Evolutionary conservation across 495 filamentous ascomycete genomes (phyloP).

Genomic region (Sordaria brevicollis): DNA sequence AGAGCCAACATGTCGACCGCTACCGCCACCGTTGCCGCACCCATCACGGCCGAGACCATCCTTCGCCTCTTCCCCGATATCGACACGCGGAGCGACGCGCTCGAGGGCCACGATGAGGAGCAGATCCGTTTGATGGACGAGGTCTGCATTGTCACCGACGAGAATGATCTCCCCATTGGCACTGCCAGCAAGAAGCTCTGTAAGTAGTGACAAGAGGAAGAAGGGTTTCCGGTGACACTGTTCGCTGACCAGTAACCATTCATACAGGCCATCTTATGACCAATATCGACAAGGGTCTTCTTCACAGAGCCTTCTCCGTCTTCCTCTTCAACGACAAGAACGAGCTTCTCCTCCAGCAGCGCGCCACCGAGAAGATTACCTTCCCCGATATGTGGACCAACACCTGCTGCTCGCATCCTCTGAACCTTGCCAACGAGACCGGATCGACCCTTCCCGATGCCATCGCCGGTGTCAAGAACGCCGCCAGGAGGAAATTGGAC

Average conservation of each 20-base stretch:
- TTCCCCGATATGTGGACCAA: conserved; percentile 99
- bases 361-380: conserved; percentile 95
- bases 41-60: conserved; percentile 78
- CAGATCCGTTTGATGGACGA: conserved; percentile 98
- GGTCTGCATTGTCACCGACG: conserved; percentile 93
- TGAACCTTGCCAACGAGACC: conserved; percentile 85
- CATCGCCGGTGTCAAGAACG: conserved; percentile 74
- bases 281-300: conserved; percentile 89
- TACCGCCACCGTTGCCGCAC: conserved; percentile 27
- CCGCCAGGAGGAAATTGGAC: conserved; percentile 82
- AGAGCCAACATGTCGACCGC: conserved; percentile 24
- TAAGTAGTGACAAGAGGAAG: conserved; percentile 41
- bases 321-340: conserved; percentile 93
- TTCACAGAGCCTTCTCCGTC: conserved; percentile 94
- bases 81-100: conserved; percentile 67
- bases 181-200: conserved; percentile 98
- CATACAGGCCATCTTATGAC: conserved; percentile 89
- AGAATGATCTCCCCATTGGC: conserved; percentile 87
- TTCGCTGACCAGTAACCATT: conserved; percentile 4
- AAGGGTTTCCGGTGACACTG: neutral
- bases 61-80: conserved; percentile 90
- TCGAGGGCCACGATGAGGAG: conserved; percentile 90
- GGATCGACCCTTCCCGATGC: conserved; percentile 73
- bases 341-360: conserved; percentile 87
- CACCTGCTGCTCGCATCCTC: conserved; percentile 96